These are phyloP conservation scores for Colletotrichum falcatum DNA, from an alignment of 2,329 filamentous ascomycete genomes.

Conservation along the genomic window DNA sequence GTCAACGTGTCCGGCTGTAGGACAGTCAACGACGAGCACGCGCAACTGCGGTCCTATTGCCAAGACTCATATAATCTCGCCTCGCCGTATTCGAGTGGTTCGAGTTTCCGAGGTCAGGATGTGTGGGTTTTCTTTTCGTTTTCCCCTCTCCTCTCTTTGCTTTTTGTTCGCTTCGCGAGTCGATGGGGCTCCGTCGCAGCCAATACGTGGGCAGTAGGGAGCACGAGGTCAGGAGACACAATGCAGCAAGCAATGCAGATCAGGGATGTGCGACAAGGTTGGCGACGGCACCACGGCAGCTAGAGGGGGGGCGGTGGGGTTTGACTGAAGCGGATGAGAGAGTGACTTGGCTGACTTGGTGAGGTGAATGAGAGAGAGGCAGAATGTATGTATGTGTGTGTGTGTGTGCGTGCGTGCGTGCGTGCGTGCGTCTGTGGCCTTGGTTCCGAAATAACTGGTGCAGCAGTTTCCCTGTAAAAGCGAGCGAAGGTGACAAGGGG, in stretches of 20 bases:
- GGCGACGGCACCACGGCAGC: constrained; percentile 31
- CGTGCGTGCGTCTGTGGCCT: constrained; percentile 11
- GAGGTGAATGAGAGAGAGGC: not conserved
- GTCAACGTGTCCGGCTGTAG: constrained; percentile 20
- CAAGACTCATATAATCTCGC: constrained; percentile 31
- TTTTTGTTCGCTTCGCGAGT: constrained; percentile 20
- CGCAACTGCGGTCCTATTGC: constrained; percentile 21
- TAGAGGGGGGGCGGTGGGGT: not conserved
- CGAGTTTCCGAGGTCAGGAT: constrained; percentile 10
- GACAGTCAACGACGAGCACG: constrained; percentile 28
- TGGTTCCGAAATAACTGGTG: constrained; percentile 28
- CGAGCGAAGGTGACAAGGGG: constrained; percentile 16
- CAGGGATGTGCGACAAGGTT: constrained; percentile 40
- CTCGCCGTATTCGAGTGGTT: constrained; percentile 6
- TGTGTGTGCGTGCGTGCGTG: no score
- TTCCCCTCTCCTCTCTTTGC: not conserved
- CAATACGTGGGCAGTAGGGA: constrained; percentile 25
- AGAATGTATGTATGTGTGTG: not conserved
- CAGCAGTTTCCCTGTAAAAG: constrained; percentile 35
- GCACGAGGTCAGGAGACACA: constrained; percentile 25
- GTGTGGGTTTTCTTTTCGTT: not conserved
- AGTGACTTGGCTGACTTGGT: constrained; percentile 5
- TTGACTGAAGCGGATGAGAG: not conserved
- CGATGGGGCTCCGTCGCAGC: constrained; percentile 12
- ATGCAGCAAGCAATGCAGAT: constrained; percentile 35